A percentile compares a stretch with the other conserved stretches of the same genome.
Evolutionary conservation across 768 basidiomycete species (phyloP).

Genomic region (Infundibulicybe gibba): DNA sequence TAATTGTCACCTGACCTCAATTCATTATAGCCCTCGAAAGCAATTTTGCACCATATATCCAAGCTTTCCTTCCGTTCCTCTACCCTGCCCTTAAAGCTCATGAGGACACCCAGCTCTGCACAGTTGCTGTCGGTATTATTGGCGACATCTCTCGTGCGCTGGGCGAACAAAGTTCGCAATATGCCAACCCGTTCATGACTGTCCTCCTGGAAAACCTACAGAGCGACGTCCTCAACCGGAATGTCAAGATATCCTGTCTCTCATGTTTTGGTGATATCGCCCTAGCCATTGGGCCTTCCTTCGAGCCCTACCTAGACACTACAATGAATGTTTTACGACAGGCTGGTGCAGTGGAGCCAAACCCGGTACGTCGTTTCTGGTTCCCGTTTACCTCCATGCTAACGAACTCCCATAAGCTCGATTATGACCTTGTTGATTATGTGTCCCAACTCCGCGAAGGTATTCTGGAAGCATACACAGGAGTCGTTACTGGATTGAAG

Average conservation of each 20-base stretch:
- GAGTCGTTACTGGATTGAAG: constrained; percentile 89
- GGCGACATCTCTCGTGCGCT: constrained; percentile 96
- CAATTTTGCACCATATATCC: constrained; percentile 79
- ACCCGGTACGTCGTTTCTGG: constrained; percentile 56
- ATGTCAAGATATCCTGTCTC: constrained; percentile 95
- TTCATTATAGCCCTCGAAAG: constrained; percentile 60
- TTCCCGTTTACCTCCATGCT: constrained; percentile 2
- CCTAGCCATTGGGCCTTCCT: constrained; percentile 80
- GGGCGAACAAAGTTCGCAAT: constrained; percentile 78
- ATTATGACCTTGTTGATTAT: constrained; percentile 91
- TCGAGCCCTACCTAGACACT: constrained; percentile 86
- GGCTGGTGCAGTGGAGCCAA: constrained; percentile 84
- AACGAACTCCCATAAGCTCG: constrained; percentile 42
- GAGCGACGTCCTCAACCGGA: constrained; percentile 85
- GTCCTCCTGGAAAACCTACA: constrained; percentile 89
- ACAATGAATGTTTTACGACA: constrained; percentile 90
- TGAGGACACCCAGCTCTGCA: constrained; percentile 95
- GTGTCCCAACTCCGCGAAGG: constrained; percentile 88
- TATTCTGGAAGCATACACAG: constrained; percentile 95
- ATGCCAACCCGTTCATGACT: constrained; percentile 87
- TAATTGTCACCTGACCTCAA: neutral
- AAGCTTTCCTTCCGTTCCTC: constrained; percentile 81
- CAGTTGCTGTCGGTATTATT: constrained; percentile 92
- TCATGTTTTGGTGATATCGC: constrained; percentile 97
- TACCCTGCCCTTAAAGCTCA: constrained; percentile 87